Evolutionary conservation across 441 rosid genomes (phyloP).

Genomic region (Pelargonium citronellum): DNA sequence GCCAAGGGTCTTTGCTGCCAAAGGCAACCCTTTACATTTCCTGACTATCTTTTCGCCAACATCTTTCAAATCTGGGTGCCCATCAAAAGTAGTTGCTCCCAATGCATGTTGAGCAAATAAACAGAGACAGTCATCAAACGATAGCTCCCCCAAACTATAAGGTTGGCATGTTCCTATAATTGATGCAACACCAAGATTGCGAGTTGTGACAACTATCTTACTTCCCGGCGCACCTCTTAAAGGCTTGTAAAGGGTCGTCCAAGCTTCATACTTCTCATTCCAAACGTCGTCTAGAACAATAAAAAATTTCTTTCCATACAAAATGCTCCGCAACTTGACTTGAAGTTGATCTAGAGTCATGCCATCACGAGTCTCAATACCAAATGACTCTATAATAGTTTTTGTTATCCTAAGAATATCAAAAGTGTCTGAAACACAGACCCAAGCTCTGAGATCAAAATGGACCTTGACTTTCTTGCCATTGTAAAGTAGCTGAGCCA

Average conservation of each 20-base stretch:
- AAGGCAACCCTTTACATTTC: slow-evolving; percentile 13
- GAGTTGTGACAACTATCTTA: slow-evolving; percentile 18
- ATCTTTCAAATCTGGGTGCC: not conserved
- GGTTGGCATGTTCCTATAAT: not conserved
- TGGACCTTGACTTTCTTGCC: not conserved
- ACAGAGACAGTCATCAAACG: not conserved
- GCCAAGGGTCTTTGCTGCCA: slow-evolving; percentile 9
- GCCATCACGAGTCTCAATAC: not conserved
- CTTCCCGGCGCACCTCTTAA: slow-evolving; percentile 3
- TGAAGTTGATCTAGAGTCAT: not conserved
- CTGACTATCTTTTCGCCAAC: slow-evolving; percentile 5
- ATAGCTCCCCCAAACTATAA: not conserved
- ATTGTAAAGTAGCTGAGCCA: slow-evolving; percentile 8
- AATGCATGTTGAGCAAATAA: slow-evolving; percentile 10
- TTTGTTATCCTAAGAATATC: not conserved
- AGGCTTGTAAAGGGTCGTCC: not conserved
- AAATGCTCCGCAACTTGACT: not conserved
- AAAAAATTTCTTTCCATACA: not conserved
- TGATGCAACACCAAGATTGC: not conserved
- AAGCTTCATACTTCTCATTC: not conserved
- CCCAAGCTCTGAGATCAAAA: slow-evolving; percentile 13
- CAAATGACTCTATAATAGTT: not conserved
- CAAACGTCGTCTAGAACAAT: slow-evolving; percentile 18
- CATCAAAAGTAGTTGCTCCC: not conserved
- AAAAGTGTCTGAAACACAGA: slow-evolving; percentile 14